These are phyloP conservation scores for Plasmodium cynomolgi DNA, from an alignment of 169 alveolate species.

Conservation along the genomic window DNA sequence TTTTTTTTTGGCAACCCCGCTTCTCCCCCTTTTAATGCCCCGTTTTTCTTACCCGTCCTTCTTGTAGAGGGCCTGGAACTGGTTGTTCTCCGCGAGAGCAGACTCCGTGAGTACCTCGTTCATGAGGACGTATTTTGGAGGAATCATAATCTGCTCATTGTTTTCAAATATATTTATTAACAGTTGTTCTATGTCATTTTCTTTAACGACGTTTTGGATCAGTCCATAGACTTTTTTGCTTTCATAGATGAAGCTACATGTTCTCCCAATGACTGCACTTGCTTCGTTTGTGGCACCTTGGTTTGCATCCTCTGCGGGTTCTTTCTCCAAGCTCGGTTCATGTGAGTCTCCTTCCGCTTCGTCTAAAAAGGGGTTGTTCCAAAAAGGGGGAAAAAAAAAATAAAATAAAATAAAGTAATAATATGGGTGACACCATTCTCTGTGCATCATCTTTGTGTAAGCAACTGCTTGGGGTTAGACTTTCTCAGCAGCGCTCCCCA, in stretches of 20 bases:
- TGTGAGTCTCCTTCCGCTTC: neutral
- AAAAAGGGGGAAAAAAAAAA: neutral
- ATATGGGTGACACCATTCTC: neutral
- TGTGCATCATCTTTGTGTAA: neutral
- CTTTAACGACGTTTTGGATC: conserved; percentile 34
- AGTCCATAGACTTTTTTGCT: conserved; percentile 42
- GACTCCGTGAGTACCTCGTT: conserved; percentile 32
- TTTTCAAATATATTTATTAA: conserved; percentile 38
- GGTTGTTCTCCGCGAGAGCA: conserved; percentile 24
- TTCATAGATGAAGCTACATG: conserved; percentile 59
- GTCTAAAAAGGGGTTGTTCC: neutral
- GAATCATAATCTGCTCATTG: conserved; percentile 23
- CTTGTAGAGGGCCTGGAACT: conserved; percentile 60
- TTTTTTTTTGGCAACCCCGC: neutral
- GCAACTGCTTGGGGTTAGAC: neutral
- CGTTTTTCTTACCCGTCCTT: conserved; percentile 42
- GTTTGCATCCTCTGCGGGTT: neutral
- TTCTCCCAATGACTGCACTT: conserved; percentile 36
- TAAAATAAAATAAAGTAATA: neutral
- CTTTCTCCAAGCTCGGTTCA: neutral
- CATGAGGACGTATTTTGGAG: conserved; percentile 38
- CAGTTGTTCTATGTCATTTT: conserved; percentile 26
- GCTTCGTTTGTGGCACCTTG: conserved; percentile 25
- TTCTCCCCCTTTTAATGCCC: neutral
- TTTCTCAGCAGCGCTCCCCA: neutral